phyloP scores from a whole-genome alignment of 2,329 filamentous ascomycete genomes.

The Aspergillus novoparasiticus region DNA sequence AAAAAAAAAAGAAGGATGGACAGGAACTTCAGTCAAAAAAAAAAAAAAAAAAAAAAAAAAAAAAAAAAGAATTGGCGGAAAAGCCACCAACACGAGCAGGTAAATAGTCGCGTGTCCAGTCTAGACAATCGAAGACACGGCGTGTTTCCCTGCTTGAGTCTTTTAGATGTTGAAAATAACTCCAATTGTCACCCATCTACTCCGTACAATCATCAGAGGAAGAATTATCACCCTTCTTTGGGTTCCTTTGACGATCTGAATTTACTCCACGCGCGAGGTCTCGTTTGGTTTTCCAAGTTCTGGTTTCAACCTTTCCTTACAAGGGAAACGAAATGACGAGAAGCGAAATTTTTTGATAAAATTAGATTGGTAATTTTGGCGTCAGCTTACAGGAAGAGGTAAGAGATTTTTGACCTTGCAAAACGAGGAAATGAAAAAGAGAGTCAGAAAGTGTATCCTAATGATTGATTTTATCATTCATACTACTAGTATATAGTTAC shows the following conservation, averaged over 20 bases:
- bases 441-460: neutral
- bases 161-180: neutral
- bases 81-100: neutral
- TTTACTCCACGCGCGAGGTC: neutral
- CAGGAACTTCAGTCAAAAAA: neutral
- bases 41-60: neutral
- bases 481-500: neutral
- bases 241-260: neutral
- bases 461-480: neutral
- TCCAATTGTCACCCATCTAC: neutral
- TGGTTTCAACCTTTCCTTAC: neutral
- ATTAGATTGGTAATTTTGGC: neutral
- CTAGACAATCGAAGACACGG: neutral
- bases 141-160: neutral
- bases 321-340: too few species aligned
- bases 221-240: neutral
- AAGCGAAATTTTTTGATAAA: neutral
- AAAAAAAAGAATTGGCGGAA: neutral
- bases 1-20: neutral
- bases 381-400: neutral
- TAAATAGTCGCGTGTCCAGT: neutral
- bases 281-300: neutral
- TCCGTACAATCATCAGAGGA: neutral
- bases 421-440: neutral
- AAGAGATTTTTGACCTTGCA: neutral